phyloP scores from a whole-genome alignment of 371 early-diverging fungal species.

The Actinomortierella ambigua region DNA sequence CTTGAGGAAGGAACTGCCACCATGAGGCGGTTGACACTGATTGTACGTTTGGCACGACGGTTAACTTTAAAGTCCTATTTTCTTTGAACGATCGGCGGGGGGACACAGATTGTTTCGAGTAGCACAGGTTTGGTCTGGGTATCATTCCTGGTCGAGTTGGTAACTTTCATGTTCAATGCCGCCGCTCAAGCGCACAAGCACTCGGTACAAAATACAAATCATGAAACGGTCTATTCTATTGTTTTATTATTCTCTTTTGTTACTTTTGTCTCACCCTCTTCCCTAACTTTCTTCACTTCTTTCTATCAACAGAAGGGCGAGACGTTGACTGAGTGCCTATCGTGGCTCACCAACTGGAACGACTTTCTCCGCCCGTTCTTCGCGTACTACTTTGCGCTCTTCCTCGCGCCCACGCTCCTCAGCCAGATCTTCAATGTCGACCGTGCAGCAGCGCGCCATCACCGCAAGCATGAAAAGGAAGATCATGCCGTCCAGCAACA shows the following conservation, averaged over 20 bases:
- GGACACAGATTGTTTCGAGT: constrained; percentile 13
- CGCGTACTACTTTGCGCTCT: constrained; percentile 27
- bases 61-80: no score
- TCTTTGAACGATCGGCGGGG: no score
- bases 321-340: background rate
- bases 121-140: constrained; percentile 37
- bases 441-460: constrained; percentile 3
- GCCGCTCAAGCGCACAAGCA: constrained; percentile 11
- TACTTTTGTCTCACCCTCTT: no score
- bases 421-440: constrained; percentile 39
- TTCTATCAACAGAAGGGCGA: constrained; percentile 4
- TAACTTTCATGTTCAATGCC: constrained; percentile 14
- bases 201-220: no score
- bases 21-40: background rate
- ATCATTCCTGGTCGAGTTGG: constrained; percentile 26
- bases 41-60: no score
- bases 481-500: background rate
- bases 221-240: no score
- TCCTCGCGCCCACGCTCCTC: constrained; percentile 26
- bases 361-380: constrained; percentile 32
- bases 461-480: background rate
- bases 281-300: no score
- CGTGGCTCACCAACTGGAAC: constrained; percentile 27
- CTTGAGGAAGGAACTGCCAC: no score
- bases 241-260: no score